Conservation (phyloP, 1,284 basidiomycete genomes). For the Schizopora paradoxa region DNA sequence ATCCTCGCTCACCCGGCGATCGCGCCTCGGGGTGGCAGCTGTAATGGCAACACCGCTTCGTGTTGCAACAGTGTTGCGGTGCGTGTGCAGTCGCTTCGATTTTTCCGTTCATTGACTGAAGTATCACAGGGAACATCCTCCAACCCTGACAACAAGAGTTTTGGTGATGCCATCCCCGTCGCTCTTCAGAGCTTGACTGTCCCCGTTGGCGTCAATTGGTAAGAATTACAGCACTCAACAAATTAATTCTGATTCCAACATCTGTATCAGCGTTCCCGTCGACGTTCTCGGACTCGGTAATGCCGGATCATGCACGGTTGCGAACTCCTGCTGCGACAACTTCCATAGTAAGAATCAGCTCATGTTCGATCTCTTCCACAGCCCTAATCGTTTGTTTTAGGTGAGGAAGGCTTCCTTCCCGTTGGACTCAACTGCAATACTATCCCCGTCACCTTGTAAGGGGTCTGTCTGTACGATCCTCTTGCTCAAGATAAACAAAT, state of each 20-base stretch:
- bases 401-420: constrained; percentile 1
- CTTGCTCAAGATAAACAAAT: background rate
- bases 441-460: constrained; percentile 4
- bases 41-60: constrained; percentile 3
- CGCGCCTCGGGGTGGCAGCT: background rate
- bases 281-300: background rate
- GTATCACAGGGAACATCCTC: background rate
- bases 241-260: background rate
- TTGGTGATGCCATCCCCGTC: background rate
- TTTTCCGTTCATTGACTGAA: background rate
- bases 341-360: constrained; percentile 3
- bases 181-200: constrained; percentile 1
- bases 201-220: constrained; percentile 12
- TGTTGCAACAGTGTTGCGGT: constrained; percentile 13
- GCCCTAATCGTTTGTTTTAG: background rate
- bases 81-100: background rate
- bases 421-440: constrained; percentile 13
- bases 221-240: background rate
- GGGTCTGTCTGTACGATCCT: background rate
- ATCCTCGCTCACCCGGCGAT: background rate
- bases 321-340: constrained; percentile 7
- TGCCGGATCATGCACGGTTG: constrained; percentile 4
- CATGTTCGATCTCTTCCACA: background rate
- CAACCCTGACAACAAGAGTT: background rate
- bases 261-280: constrained; percentile 4